A percentile compares a stretch with the other conserved stretches of the same genome.
Evolutionary conservation across 805 yeast genomes (phyloP).

Genomic region (Myxozyma nipponensis): DNA sequence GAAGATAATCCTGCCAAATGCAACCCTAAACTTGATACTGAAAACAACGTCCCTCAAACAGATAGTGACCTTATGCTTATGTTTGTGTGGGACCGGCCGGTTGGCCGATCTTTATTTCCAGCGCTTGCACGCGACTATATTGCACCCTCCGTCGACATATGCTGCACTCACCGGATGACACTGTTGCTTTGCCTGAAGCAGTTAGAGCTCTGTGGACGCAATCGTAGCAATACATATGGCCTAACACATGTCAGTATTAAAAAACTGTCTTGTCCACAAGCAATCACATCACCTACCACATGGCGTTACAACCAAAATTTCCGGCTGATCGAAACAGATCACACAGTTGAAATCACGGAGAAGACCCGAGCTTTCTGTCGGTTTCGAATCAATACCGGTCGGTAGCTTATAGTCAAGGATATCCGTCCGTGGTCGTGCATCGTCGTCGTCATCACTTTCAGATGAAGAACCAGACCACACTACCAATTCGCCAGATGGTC

Average conservation of each 20-base stretch:
- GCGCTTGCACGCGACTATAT: slow-evolving; percentile 31
- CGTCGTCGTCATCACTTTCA: slow-evolving; percentile 16
- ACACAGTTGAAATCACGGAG: slow-evolving; percentile 33
- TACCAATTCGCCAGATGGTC: no score
- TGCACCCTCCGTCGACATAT: slow-evolving; percentile 36
- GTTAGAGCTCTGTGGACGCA: slow-evolving; percentile 37
- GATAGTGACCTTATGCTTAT: no score
- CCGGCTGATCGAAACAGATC: slow-evolving; percentile 39
- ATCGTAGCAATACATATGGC: slow-evolving; percentile 38
- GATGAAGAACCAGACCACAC: no score
- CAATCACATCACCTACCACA: slow-evolving; percentile 33
- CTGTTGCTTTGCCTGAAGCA: slow-evolving; percentile 31
- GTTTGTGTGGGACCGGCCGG: no score
- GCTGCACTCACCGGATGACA: slow-evolving; percentile 35
- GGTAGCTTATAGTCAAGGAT: no score
- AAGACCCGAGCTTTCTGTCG: slow-evolving; percentile 18
- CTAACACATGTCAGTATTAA: background rate
- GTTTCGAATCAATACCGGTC: slow-evolving; percentile 9
- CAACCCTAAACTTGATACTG: no score
- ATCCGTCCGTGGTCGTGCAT: slow-evolving; percentile 27
- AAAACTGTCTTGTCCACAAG: background rate
- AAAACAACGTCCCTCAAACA: no score
- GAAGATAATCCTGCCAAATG: no score
- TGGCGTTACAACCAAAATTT: slow-evolving; percentile 34
- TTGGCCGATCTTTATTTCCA: slow-evolving; percentile 30